Base-by-base conservation (phyloP, 306 rosid genomes). In the Gastrolobium bilobum region DNA sequence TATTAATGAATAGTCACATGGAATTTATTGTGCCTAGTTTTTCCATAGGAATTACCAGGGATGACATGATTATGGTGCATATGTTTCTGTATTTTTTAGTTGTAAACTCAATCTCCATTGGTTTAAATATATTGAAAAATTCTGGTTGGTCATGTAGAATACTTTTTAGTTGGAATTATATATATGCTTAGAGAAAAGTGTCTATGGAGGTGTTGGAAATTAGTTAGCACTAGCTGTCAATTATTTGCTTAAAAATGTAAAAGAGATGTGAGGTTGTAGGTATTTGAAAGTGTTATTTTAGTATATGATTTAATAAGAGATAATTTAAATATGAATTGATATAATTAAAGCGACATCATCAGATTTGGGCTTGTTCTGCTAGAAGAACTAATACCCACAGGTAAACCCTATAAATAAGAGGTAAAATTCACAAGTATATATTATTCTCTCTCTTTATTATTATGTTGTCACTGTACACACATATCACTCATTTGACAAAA, bases 21-120 rank as follows among this genome's bases (percentile, higher is more conserved):
- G 15, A 70, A 7, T 70, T 50, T 51, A 10, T 70, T n/a, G 46
- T 50, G 10, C 35, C 75, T 50, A 39, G 14, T 70, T 33, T 9
- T 34, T 34, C 34, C 56, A 31, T 40, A 34, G 30, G 75, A 50
- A 14, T 15, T 47, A 50, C 34, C 26, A 14, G 15, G 75, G 7
- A 14, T 4, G 14, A 11, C 34, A 35, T 60, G 67, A 3, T 60
- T 60, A 34, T 34, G 14, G 15, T 4, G 10, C 61, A 34, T 35
- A 35, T 58, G 64, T 4, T 34, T 70, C 3, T 47, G 42, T 31
- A 44, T 9, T 11, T 68, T 47, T 30, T 58, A 68, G 57, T 46
- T 68, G 59, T 35, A 50, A 20, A 13, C 13, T 69, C 34, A 44
- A 10, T 44, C 11, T 42, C 48, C 5, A 4, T 26, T 66, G 39